phyloP scores from a whole-genome alignment of 192 early-diverging fungal genomes.

The Radiomyces spectabilis region DNA sequence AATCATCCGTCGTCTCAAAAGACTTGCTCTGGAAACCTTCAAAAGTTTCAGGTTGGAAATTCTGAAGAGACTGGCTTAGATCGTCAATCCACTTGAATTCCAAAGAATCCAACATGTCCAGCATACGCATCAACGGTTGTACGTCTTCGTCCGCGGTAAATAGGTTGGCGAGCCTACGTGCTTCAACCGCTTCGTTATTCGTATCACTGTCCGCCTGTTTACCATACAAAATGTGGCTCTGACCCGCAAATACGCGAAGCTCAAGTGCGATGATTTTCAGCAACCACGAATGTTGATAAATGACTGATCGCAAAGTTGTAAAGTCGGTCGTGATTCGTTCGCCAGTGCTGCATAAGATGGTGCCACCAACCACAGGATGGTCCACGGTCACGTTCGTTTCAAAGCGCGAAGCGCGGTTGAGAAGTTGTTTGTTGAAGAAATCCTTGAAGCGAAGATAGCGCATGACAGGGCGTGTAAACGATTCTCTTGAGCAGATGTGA shows the following conservation, averaged over 20 bases:
- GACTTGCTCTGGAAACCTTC: conserved; percentile 37
- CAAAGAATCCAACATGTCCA: conserved; percentile 65
- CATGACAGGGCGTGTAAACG: conserved; percentile 63
- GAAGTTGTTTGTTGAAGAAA: too few relatives aligned
- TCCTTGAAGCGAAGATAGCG: conserved; percentile 75
- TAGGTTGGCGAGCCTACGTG: too few relatives aligned
- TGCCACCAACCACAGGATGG: too few relatives aligned
- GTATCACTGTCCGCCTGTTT: conserved; percentile 26
- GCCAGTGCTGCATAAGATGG: too few relatives aligned
- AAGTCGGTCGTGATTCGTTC: too few relatives aligned
- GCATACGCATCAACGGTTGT: conserved; percentile 66
- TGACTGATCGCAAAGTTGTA: conserved; percentile 39
- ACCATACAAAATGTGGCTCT: too few relatives aligned
- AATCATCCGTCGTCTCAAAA: conserved; percentile 45
- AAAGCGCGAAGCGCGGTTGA: too few relatives aligned
- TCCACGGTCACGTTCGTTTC: too few relatives aligned
- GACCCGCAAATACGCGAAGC: too few relatives aligned
- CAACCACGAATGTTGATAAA: conserved; percentile 88
- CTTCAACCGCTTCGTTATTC: conserved; percentile 22
- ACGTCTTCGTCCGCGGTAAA: too few relatives aligned
- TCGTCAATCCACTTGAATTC: conserved; percentile 51
- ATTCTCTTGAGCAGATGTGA: conserved; percentile 62
- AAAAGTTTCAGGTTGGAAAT: conserved; percentile 30
- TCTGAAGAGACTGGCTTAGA: conserved; percentile 18
- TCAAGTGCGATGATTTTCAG: conserved; percentile 84